phyloP scores from a whole-genome alignment of 2,329 filamentous ascomycete species.

The Paraphoma sp. region DNA sequence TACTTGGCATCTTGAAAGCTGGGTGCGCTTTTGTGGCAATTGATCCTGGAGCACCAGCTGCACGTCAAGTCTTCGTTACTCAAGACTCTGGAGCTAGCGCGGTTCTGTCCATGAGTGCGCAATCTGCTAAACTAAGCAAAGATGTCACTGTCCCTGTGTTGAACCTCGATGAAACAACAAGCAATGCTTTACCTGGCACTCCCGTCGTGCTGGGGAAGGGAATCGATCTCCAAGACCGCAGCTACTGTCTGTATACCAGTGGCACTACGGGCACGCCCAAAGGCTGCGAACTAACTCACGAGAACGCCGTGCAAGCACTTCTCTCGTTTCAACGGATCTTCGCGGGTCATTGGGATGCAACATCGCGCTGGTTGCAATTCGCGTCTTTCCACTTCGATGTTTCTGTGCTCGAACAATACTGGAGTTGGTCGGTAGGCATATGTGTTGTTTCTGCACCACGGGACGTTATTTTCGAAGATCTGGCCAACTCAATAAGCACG shows the following conservation, averaged over 20 bases:
- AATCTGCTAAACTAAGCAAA: conserved; percentile 47
- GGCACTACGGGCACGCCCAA: conserved; percentile 88
- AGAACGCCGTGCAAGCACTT: conserved; percentile 89
- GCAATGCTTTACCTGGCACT: conserved; percentile 45
- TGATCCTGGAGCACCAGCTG: conserved; percentile 74
- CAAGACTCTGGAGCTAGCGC: conserved; percentile 72
- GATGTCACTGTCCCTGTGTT: conserved; percentile 50
- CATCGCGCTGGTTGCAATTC: conserved; percentile 88
- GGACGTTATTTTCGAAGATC: conserved; percentile 84
- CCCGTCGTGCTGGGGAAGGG: conserved; percentile 29
- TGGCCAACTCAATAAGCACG: conserved; percentile 73
- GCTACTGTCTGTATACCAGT: conserved; percentile 87
- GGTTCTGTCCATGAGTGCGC: conserved; percentile 64
- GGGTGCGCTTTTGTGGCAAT: conserved; percentile 83
- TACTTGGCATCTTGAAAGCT: conserved; percentile 81
- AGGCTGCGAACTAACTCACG: conserved; percentile 86
- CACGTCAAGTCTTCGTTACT: conserved; percentile 79
- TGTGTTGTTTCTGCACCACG: conserved; percentile 81
- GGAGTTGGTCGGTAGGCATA: conserved; percentile 92
- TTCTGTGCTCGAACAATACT: conserved; percentile 91
- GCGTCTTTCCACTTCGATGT: conserved; percentile 96
- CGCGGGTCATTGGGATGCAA: conserved; percentile 71
- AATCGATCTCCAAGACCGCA: conserved; percentile 62
- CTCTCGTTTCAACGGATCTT: conserved; percentile 85
- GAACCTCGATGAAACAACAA: conserved; percentile 52